These are phyloP conservation scores for Solanum hybrid DNA, from an alignment of 305 asterid species.

Conservation along the genomic window DNA sequence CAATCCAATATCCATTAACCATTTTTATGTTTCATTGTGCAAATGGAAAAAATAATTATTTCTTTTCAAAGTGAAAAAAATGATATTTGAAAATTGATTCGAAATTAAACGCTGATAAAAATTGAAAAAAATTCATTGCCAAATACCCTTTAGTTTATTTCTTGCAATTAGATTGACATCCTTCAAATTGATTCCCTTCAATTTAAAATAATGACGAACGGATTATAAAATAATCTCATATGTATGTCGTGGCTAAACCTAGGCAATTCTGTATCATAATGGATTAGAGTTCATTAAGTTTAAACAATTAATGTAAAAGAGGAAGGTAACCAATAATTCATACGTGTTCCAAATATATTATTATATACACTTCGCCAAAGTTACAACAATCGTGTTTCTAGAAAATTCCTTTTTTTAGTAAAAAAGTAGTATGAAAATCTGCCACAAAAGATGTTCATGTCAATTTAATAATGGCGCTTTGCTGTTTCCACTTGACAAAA, in stretches of 20 bases:
- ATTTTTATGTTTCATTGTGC: background rate
- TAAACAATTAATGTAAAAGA: background rate
- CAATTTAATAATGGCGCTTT: background rate
- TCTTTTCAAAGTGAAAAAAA: no score
- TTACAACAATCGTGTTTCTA: background rate
- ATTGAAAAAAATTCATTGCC: no score
- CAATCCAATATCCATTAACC: background rate
- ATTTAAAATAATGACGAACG: background rate
- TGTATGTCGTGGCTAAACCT: background rate
- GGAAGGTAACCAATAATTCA: slow-evolving; percentile 4
- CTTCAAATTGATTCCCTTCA: background rate
- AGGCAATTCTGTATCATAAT: background rate
- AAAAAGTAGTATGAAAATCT: background rate
- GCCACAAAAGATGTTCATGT: background rate
- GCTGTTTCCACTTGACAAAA: slow-evolving; percentile 1
- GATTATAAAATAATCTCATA: background rate
- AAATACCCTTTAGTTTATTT: background rate
- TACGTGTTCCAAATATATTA: background rate
- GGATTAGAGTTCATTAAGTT: background rate
- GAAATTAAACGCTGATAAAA: no score
- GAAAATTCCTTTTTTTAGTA: background rate
- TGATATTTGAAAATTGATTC: no score
- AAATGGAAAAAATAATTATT: no score
- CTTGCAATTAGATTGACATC: background rate
- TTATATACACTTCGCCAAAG: background rate